Conservation (phyloP, 2,329 filamentous ascomycete species). For the Fusarium stilboides region DNA sequence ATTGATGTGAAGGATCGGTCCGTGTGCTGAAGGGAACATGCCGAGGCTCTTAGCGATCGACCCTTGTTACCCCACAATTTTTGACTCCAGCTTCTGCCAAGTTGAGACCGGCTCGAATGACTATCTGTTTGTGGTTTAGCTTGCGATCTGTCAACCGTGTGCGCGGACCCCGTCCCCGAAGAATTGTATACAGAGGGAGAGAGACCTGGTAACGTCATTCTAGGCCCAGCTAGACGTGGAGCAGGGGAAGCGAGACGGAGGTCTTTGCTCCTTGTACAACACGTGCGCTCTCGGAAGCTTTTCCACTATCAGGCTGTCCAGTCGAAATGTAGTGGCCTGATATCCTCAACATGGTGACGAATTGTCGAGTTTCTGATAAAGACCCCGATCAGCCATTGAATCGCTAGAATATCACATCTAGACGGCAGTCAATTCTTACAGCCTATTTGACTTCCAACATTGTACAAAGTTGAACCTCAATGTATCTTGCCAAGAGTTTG, state of each 20-base stretch:
- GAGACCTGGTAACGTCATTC: constrained; percentile 6
- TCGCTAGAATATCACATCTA: background rate
- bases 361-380: constrained; percentile 6
- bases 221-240: background rate
- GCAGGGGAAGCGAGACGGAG: background rate
- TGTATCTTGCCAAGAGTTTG: background rate
- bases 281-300: constrained; percentile 31
- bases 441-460: background rate
- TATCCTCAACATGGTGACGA: background rate
- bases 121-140: constrained; percentile 29
- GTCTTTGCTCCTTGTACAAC: background rate
- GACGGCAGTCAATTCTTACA: background rate
- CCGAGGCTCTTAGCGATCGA: constrained; percentile 5
- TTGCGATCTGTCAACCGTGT: constrained; percentile 32
- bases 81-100: background rate
- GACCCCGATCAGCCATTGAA: background rate
- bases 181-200: background rate
- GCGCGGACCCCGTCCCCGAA: constrained; percentile 3
- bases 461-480: background rate
- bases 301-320: constrained; percentile 15
- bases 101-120: background rate
- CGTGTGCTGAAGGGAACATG: background rate
- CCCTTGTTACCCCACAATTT: constrained; percentile 28
- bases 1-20: too few relatives aligned
- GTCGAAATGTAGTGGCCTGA: constrained; percentile 3